Conservation (phyloP, 371 early-diverging fungal genomes). For the Mucor saturninus region DNA sequence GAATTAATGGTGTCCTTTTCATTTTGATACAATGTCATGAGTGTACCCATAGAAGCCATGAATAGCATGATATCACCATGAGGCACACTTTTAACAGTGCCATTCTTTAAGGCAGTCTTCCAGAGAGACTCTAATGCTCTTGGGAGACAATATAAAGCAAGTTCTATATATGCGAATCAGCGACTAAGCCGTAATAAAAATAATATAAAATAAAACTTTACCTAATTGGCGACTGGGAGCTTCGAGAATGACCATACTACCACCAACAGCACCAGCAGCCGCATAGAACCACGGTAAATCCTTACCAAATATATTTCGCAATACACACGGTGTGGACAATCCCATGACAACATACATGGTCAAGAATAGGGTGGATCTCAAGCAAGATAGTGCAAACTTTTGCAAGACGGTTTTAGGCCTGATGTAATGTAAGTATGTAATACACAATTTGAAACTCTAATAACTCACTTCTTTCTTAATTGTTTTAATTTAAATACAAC, state of each 20-base stretch:
- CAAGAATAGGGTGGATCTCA: slow-evolving; percentile 76
- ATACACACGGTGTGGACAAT: slow-evolving; percentile 66
- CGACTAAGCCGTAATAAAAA: not conserved
- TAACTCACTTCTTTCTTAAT: slow-evolving; percentile 50
- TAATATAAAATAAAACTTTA: slow-evolving; percentile 16
- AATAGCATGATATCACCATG: slow-evolving; percentile 70
- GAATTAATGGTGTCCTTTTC: slow-evolving; percentile 74
- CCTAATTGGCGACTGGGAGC: slow-evolving; percentile 73
- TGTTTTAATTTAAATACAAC: slow-evolving; percentile 55
- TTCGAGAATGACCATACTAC: slow-evolving; percentile 76
- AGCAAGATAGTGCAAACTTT: slow-evolving; percentile 59
- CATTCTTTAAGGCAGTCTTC: slow-evolving; percentile 59
- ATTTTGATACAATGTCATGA: slow-evolving; percentile 86
- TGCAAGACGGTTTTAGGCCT: slow-evolving; percentile 43
- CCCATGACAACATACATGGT: slow-evolving; percentile 69
- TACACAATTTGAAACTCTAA: not conserved
- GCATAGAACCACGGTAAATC: slow-evolving; percentile 63
- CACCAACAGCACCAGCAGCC: slow-evolving; percentile 70
- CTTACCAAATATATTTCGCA: slow-evolving; percentile 61
- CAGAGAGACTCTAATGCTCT: slow-evolving; percentile 80
- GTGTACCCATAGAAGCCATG: slow-evolving; percentile 74
- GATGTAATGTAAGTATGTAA: not conserved
- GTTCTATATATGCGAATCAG: slow-evolving; percentile 49
- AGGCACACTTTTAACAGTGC: slow-evolving; percentile 47
- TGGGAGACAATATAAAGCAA: slow-evolving; percentile 83